Evolutionary conservation across 441 rosid species (phyloP).

Genomic region (Eutrema salsugineum): DNA sequence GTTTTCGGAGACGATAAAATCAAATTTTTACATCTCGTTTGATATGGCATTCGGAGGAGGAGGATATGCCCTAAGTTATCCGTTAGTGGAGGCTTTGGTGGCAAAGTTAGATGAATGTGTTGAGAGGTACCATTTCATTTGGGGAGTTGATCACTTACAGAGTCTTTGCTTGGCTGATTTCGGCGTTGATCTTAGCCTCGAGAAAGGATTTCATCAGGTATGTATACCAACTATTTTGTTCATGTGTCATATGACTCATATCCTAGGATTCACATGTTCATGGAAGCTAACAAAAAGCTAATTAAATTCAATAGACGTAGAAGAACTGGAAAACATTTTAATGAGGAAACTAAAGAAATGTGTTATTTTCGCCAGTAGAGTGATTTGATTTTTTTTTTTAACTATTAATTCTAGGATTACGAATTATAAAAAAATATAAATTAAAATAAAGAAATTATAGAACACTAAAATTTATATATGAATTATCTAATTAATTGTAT

Average conservation of each 20-base stretch:
- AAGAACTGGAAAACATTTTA: background rate
- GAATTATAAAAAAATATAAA: no score
- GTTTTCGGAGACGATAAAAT: conserved; percentile 37
- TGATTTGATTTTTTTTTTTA: no score
- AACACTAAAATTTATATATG: no score
- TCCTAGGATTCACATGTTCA: background rate
- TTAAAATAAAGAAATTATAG: no score
- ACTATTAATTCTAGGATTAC: no score
- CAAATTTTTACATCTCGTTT: conserved; percentile 41
- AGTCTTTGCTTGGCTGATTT: conserved; percentile 45
- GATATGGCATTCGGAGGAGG: conserved; percentile 67
- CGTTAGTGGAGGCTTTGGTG: conserved; percentile 41
- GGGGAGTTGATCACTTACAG: conserved; percentile 34
- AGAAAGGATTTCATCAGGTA: conserved; percentile 65
- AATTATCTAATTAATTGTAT: no score
- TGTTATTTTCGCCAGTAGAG: no score
- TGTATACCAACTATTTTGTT: background rate
- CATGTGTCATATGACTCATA: background rate
- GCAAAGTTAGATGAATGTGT: conserved; percentile 44
- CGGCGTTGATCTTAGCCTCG: conserved; percentile 34
- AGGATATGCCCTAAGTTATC: conserved; percentile 59
- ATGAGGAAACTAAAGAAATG: background rate
- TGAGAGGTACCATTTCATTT: conserved; percentile 38
- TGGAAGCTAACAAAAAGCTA: background rate
- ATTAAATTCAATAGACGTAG: background rate